Percentiles rank a stretch among this genome's conserved stretches.
Conservation (phyloP, 1,284 basidiomycete species). For the Testicularia cyperi region DNA sequence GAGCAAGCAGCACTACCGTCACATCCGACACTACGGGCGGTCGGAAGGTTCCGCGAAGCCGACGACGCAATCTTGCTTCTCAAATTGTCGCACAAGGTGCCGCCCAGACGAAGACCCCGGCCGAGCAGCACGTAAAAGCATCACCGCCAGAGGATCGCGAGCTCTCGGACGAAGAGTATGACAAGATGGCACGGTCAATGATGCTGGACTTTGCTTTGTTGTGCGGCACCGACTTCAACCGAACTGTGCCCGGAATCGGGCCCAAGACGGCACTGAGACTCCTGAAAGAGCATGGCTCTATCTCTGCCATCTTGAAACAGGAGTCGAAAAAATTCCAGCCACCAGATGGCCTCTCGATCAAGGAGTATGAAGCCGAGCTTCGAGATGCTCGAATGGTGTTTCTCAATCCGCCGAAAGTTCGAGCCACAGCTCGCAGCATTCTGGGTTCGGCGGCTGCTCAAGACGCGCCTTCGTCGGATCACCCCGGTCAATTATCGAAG, state of each 20-base stretch:
- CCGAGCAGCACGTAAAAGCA: neutral
- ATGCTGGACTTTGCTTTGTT: conserved; percentile 57
- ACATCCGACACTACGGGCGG: neutral
- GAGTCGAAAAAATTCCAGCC: conserved; percentile 32
- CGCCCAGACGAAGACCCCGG: neutral
- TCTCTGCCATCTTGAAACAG: conserved; percentile 26
- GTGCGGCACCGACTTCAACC: conserved; percentile 59
- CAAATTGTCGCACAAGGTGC: no score
- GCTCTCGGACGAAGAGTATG: conserved; percentile 9
- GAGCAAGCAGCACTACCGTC: neutral
- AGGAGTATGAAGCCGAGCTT: conserved; percentile 48
- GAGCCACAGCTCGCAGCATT: conserved; percentile 18
- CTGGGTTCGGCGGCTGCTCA: conserved; percentile 7
- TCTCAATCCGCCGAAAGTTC: conserved; percentile 39
- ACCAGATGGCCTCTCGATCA: conserved; percentile 37
- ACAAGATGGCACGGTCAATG: conserved; percentile 14
- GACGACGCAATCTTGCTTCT: no score
- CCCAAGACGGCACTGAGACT: conserved; percentile 36
- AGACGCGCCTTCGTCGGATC: no score
- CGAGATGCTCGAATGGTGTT: conserved; percentile 46
- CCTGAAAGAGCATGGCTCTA: conserved; percentile 42
- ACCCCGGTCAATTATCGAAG: no score
- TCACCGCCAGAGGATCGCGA: neutral
- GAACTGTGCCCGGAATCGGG: conserved; percentile 52
- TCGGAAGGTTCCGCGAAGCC: neutral